Percentiles rank a stretch among this genome's conserved stretches.
These are phyloP conservation scores for Bisporella sp. DNA, from an alignment of 2,329 filamentous ascomycete genomes.

Conservation along the genomic window DNA sequence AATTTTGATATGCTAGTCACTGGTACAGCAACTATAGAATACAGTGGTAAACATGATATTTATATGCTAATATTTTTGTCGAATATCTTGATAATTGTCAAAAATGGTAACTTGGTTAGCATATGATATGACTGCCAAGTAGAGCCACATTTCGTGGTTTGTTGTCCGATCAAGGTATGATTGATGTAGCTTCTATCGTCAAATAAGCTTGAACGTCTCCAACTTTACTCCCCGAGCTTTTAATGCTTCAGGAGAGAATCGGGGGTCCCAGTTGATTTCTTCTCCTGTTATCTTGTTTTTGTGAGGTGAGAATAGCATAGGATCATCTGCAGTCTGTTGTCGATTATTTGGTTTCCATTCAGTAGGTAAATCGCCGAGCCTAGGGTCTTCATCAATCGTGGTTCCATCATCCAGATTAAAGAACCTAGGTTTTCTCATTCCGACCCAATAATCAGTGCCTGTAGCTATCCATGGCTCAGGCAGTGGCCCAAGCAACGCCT, in stretches of 20 bases:
- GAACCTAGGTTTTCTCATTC: background rate
- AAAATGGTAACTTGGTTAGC: too few relatives aligned
- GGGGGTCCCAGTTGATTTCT: background rate
- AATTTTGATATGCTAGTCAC: too few relatives aligned
- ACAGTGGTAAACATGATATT: too few relatives aligned
- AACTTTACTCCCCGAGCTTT: background rate
- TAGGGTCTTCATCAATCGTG: background rate
- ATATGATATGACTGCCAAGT: too few relatives aligned
- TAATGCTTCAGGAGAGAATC: background rate
- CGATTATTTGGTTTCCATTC: background rate
- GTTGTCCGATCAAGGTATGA: too few relatives aligned
- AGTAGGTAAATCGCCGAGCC: background rate
- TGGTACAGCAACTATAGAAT: too few relatives aligned
- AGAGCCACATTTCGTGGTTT: too few relatives aligned
- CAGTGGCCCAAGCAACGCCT: background rate
- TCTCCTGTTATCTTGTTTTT: background rate
- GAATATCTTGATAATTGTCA: too few relatives aligned
- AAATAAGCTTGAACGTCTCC: background rate
- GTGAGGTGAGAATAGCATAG: background rate
- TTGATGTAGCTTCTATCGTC: too few relatives aligned
- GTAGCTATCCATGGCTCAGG: background rate
- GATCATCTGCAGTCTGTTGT: background rate
- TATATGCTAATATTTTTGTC: too few relatives aligned
- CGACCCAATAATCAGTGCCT: too few relatives aligned
- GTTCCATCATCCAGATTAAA: background rate